Base-by-base conservation (phyloP, 2,329 filamentous ascomycete genomes). In the Colletotrichum kahawae region DNA sequence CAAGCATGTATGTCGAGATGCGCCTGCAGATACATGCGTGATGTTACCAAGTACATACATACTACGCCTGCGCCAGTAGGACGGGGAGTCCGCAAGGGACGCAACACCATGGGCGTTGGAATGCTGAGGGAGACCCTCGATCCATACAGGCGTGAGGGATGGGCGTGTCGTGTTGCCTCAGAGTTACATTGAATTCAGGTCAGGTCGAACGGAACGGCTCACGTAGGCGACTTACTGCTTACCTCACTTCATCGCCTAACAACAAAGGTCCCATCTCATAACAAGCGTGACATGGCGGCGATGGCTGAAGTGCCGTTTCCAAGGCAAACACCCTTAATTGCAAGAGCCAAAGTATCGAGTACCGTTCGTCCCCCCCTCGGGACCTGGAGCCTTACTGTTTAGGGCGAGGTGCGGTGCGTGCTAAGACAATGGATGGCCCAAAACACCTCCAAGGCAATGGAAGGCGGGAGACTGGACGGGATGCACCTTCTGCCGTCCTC, bases 371-470 rank as follows among this genome's bases (percentile, higher is more conserved):
- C 5, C 51, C 48, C 51, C 21, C 27, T 51, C 29, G 36, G 67
- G 56, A 69, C 68, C 31, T 62, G 60, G 59, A 48, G 68, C 72
- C 34, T 72, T 63, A 31, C 63, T 72, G 62, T 21, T 75, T 72
- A 36, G 33, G 69, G 69, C 33, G 33, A 75, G 62, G 43, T 72
- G 69, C 38, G 56, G 68, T 66, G 71, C 14, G 62, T 66, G 67
- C 68, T 67, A 62, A 67, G 67, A 74, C 60, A 66, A 21, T 21
- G 21, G 21, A 21, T 33, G 14, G 51, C 29, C 71, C 62, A 31
- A 62, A 67, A 67, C 65, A 59, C 34, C 51, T 54, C 65, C n/a
- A 67, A 57, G 48, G 43, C 33, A 57, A 29, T 67, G 21, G 65
- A 67, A 67, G 31, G 51, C 65, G 65, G 65, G 65, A 67, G 34